phyloP scores from a whole-genome alignment of 768 basidiomycete genomes.

The Suillus ampliporus region DNA sequence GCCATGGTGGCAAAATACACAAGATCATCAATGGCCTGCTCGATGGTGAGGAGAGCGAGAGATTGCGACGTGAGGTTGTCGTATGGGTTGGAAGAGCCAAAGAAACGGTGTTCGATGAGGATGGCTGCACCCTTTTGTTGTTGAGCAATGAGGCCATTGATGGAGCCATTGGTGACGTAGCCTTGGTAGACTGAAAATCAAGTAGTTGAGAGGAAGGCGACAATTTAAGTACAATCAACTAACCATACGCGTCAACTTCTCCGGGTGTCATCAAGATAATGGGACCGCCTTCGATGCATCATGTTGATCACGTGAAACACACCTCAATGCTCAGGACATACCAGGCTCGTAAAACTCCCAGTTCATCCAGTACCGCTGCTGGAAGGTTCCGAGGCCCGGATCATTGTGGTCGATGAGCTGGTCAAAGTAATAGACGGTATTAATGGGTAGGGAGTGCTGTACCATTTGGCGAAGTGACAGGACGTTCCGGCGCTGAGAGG shows the following conservation, averaged over 20 bases:
- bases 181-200: slow-evolving; percentile 34
- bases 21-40: slow-evolving; percentile 77
- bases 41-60: slow-evolving; percentile 64
- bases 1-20: slow-evolving; percentile 77
- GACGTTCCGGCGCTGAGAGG: slow-evolving; percentile 17
- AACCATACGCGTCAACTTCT: slow-evolving; percentile 58
- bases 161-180: slow-evolving; percentile 67
- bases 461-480: slow-evolving; percentile 26
- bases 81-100: slow-evolving; percentile 73
- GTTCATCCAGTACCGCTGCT: slow-evolving; percentile 75
- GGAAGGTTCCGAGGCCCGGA: slow-evolving; percentile 71
- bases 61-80: slow-evolving; percentile 62
- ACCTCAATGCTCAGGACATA: slow-evolving; percentile 16
- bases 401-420: slow-evolving; percentile 51
- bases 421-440: slow-evolving; percentile 35
- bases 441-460: slow-evolving; percentile 28
- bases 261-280: slow-evolving; percentile 57
- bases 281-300: slow-evolving; percentile 24
- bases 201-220: background rate
- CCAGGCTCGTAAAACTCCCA: slow-evolving; percentile 67
- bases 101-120: slow-evolving; percentile 76
- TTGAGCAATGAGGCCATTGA: slow-evolving; percentile 69
- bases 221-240: background rate
- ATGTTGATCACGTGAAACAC: no score
- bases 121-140: slow-evolving; percentile 67